Evolutionary conservation across 1,284 basidiomycete species (phyloP).

Genomic region (Naganishia cerealis): DNA sequence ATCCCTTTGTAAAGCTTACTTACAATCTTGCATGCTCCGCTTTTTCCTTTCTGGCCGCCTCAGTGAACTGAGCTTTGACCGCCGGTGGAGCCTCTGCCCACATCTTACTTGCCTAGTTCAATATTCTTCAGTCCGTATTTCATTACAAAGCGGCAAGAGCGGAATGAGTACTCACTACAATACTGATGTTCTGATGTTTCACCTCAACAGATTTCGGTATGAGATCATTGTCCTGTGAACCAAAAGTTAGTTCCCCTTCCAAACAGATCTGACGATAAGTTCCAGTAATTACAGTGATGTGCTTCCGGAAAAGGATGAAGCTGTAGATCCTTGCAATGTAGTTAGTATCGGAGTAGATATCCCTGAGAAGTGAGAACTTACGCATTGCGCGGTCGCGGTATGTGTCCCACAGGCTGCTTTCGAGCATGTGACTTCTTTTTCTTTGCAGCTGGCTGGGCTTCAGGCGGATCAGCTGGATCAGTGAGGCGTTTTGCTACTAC

Average conservation of each 20-base stretch:
- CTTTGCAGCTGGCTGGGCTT: background rate
- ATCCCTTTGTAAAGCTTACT: constrained; percentile 13
- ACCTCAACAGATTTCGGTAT: constrained; percentile 50
- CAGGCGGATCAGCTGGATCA: background rate
- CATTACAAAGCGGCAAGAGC: background rate
- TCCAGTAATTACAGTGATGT: constrained; percentile 42
- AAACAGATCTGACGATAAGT: background rate
- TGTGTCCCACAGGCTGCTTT: constrained; percentile 35
- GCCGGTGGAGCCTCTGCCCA: constrained; percentile 50
- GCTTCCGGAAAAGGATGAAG: constrained; percentile 52
- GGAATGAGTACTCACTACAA: constrained; percentile 41
- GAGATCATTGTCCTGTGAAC: constrained; percentile 43
- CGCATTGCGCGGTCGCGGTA: constrained; percentile 35
- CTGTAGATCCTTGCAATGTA: background rate
- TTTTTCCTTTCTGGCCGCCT: constrained; percentile 48
- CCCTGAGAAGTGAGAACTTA: constrained; percentile 2
- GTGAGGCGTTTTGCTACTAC: background rate
- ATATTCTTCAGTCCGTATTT: background rate
- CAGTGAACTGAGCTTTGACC: constrained; percentile 47
- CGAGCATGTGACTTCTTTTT: constrained; percentile 34
- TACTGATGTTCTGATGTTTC: constrained; percentile 53
- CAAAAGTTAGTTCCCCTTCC: background rate
- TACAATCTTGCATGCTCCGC: constrained; percentile 48
- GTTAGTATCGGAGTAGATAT: background rate
- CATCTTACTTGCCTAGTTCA: constrained; percentile 50